Percentiles rank a stretch among this genome's conserved stretches.
These are phyloP conservation scores for Cystobasidium pallidum DNA, from an alignment of 1,284 basidiomycete species.

Conservation along the genomic window DNA sequence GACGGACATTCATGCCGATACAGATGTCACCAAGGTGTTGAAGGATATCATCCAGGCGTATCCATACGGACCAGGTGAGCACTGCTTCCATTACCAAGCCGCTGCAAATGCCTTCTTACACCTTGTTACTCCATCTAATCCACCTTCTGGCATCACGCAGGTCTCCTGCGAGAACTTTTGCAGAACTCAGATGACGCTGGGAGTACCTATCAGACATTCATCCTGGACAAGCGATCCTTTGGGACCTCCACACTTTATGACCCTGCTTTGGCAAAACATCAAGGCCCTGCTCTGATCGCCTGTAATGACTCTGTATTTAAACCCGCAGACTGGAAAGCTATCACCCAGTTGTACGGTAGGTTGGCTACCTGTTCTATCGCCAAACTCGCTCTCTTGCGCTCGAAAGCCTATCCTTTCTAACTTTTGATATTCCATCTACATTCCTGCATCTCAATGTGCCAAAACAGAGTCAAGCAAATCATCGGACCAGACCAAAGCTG, in stretches of 20 bases:
- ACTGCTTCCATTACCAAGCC: neutral
- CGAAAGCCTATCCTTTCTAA: no score
- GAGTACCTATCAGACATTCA: neutral
- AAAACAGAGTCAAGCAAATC: neutral
- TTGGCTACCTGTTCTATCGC: neutral
- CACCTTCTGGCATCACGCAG: neutral
- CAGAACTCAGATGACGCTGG: constrained; percentile 17
- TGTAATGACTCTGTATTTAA: constrained; percentile 8
- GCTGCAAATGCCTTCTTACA: neutral
- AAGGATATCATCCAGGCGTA: neutral
- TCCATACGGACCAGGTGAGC: neutral
- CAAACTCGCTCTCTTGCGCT: neutral
- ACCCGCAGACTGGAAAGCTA: constrained; percentile 3
- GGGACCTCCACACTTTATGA: neutral
- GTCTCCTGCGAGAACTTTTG: constrained; percentile 5
- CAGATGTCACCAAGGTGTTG: neutral
- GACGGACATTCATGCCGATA: neutral
- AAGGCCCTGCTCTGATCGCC: constrained; percentile 5
- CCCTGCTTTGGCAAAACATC: constrained; percentile 4
- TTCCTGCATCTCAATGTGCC: neutral
- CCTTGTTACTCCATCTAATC: neutral
- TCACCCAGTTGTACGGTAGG: neutral
- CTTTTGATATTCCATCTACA: neutral
- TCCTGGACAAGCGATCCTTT: neutral
- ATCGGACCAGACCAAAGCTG: constrained; percentile 6